phyloP scores from a whole-genome alignment of 495 filamentous ascomycete genomes.

The Sphaerosporella brunnea region DNA sequence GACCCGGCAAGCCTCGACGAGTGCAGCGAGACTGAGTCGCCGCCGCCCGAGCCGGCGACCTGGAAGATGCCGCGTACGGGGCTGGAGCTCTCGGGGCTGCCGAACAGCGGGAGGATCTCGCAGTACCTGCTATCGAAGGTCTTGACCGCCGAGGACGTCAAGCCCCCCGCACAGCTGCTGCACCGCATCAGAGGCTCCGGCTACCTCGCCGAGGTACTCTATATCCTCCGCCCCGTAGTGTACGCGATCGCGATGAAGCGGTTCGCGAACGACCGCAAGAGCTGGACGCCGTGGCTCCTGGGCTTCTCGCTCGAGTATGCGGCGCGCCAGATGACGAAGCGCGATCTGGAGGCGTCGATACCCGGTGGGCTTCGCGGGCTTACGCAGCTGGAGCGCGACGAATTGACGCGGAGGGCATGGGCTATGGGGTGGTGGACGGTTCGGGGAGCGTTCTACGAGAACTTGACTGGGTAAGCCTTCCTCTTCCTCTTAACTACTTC shows the following conservation, averaged over 20 bases:
- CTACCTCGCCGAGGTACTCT: constrained; percentile 68
- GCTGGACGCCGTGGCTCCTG: constrained; percentile 81
- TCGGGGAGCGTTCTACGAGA: constrained; percentile 90
- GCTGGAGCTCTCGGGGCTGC: constrained; percentile 61
- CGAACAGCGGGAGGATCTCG: constrained; percentile 59
- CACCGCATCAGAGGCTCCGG: constrained; percentile 54
- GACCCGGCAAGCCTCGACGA: constrained; percentile 46
- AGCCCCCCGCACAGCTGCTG: constrained; percentile 64
- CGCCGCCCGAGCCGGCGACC: constrained; percentile 24
- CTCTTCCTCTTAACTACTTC: background rate
- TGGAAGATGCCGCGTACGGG: constrained; percentile 97
- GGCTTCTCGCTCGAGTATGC: constrained; percentile 75
- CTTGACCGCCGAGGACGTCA: constrained; percentile 89
- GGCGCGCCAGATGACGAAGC: constrained; percentile 64
- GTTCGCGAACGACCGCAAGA: constrained; percentile 39
- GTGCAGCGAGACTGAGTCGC: constrained; percentile 23
- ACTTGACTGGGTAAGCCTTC: constrained; percentile 54
- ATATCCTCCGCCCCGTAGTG: constrained; percentile 73
- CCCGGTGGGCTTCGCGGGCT: constrained; percentile 50
- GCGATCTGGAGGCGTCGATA: constrained; percentile 45
- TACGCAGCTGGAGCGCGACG: constrained; percentile 73
- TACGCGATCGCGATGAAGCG: constrained; percentile 75
- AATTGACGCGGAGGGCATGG: constrained; percentile 71
- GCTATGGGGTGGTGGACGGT: constrained; percentile 86
- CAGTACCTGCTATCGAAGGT: constrained; percentile 80